Conservation (phyloP, 345 rosid genomes). For the Eutrema heterophyllum region DNA sequence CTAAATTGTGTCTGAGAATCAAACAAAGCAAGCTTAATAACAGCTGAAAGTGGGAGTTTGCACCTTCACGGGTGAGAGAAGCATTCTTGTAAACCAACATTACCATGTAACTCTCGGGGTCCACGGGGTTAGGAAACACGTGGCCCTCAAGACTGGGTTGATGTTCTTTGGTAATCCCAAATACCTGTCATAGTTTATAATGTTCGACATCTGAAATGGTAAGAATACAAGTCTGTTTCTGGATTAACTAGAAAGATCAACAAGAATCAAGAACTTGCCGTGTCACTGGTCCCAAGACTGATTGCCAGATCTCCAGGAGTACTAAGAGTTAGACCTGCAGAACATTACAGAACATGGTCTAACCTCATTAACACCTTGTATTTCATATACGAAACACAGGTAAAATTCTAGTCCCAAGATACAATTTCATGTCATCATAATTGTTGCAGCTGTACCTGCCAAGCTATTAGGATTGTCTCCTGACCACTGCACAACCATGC, state of each 20-base stretch:
- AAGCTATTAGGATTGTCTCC: slow-evolving; percentile 99
- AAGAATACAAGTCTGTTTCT: background rate
- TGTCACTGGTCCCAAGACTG: slow-evolving; percentile 93
- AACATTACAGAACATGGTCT: background rate
- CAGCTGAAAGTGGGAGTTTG: background rate
- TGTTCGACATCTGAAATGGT: slow-evolving; percentile 2
- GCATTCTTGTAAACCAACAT: slow-evolving; percentile 87
- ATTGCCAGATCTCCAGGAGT: slow-evolving; percentile 86
- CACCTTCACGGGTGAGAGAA: slow-evolving; percentile 94
- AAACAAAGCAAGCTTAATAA: background rate
- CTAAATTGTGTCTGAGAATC: background rate
- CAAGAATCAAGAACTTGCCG: slow-evolving; percentile 45
- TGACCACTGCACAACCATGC: slow-evolving; percentile 90
- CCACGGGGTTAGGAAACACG: slow-evolving; percentile 84
- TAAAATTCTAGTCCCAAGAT: background rate
- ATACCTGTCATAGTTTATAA: slow-evolving; percentile 50
- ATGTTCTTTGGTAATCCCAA: slow-evolving; percentile 74
- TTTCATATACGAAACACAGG: background rate
- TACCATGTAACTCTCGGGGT: slow-evolving; percentile 88
- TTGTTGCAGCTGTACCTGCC: slow-evolving; percentile 52
- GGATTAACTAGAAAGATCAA: background rate
- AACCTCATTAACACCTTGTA: background rate
- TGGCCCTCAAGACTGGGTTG: slow-evolving; percentile 86
- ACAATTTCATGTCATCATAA: background rate
- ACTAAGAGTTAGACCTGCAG: slow-evolving; percentile 76